Evolutionary conservation across 2,329 filamentous ascomycete genomes (phyloP).

Genomic region (Drechslerella dactyloides): DNA sequence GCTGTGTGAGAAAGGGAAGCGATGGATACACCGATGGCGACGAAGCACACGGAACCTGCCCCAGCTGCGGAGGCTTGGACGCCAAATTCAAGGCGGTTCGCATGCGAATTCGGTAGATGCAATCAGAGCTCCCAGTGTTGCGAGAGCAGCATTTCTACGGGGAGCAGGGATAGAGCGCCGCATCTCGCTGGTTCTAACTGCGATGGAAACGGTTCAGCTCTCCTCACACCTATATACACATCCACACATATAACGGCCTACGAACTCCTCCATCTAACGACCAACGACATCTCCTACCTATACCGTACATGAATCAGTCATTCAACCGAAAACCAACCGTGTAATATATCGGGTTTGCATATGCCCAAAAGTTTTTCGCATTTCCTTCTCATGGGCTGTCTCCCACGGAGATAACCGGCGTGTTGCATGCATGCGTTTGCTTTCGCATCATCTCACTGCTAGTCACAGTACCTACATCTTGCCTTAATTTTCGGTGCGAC

Average conservation of each 20-base stretch:
- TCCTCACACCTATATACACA: not conserved
- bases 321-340: constrained; percentile 21
- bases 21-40: constrained; percentile 46
- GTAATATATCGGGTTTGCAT: constrained; percentile 45
- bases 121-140: not conserved
- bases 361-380: constrained; percentile 32
- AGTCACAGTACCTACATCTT: constrained; percentile 28
- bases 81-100: constrained; percentile 47
- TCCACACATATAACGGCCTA: constrained; percentile 2
- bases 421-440: constrained; percentile 1
- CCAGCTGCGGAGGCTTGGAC: constrained; percentile 46
- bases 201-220: not conserved
- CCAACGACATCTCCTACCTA: constrained; percentile 22
- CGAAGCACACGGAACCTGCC: constrained; percentile 44
- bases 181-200: not conserved
- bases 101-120: constrained; percentile 39
- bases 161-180: not conserved
- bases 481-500: constrained; percentile 28
- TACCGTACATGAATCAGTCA: constrained; percentile 23
- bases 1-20: constrained; percentile 48
- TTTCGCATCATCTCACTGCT: not conserved
- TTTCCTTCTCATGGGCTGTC: constrained; percentile 13
- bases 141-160: not conserved
- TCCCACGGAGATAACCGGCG: constrained; percentile 1
- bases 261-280: constrained; percentile 10